Evolutionary conservation across 2,329 filamentous ascomycete genomes (phyloP), one percentile per base, ranked within the genome.

Genomic region (Stachybotrys elegans): DNA sequence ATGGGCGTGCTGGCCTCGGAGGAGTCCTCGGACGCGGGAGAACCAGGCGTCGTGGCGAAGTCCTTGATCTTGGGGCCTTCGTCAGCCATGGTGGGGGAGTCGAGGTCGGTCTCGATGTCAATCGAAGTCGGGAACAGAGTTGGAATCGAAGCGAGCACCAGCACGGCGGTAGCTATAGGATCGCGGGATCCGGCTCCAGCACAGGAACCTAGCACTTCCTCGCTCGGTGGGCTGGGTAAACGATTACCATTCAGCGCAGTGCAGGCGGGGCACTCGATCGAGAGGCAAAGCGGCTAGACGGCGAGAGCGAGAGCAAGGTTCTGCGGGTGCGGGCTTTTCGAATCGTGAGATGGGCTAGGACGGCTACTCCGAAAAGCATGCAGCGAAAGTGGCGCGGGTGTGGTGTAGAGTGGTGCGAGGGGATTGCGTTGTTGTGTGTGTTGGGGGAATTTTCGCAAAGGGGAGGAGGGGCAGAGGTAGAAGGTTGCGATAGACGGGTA

Each of bases 1-100:
- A 71, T 64, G 6, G 75, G 71, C 9, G 73, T 76, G 53, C 62
- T 72, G 43, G 69, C 66, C 47, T 71, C 68, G 16, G 74, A 75
- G 7, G 71, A 72, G 40, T 66, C 63, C 51, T 70, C 65, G 16
- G 70, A 73, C 37, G 61, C 66, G 19, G 73, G 70, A 1, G 72
- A 71, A 21, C 56, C 59, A 22, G 71, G 71, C 22, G 62, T 66
- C 22, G 62, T 66, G 43, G 63, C 51, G 19, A 62, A 45, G 19
- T 57, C 57, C 23, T 61, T 59, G 22, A 43, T 57, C 43, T 66
- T 62, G 42, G 57, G 45, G 44, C 62, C 55, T 46, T 75, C 73
- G 51, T 76, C 72, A 52, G 74, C 71, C 47, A 70, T 73, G 43
- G 58, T 67, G 53, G 73, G 16, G 68, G 27, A 67, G 14, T n/a